Base-by-base conservation (phyloP, 1,284 basidiomycete genomes). In the Ceratorhiza oryzae-sativae region DNA sequence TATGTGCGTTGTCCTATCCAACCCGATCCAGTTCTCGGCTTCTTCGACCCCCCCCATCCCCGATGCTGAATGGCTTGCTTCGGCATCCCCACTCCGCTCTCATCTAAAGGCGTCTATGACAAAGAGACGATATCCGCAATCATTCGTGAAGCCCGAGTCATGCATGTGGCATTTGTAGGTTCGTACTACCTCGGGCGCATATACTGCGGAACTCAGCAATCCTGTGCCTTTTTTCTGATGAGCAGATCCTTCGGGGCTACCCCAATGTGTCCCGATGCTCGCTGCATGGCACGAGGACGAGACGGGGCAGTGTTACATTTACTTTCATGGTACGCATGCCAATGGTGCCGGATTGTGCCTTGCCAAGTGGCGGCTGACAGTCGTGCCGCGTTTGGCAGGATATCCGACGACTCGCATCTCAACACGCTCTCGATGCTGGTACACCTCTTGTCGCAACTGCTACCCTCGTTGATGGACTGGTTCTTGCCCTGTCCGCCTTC, bases 231-330 rank as follows among this genome's bases (percentile, higher is more conserved):
- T 68, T 49, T 32, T 55, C 32, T 27, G 3, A 41, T 42, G 27
- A 20, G 10, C 20, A 67, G 76, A 76, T 53, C 59, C 72, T 15
- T 75, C 76, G 25, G 77, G 77, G 0, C 67, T 77, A 42, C 78
- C 78, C 6, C 76, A 77, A 58, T 76, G 76, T 45, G 73, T 79
- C 12, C 78, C 78, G 0, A 78, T 79, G 78, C 73, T 78, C 39
- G 78, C 75, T 1, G 75, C 73, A 13, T 61, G 78, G 39, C 73
- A 77, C 32, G 75, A 77, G 27, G 73, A 75, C 18, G 76, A 77
- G 39, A 72, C 53, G 30, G 76, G 75, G 13, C 76, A 78, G 49
- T 75, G 72, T 9, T 76, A 72, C 39, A 34, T 77, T 0, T 76
- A 77, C 36, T 73, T 77, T 23, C 77, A 77, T 45, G 77, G 77